These are phyloP conservation scores for Apophysomyces sp. DNA, from an alignment of 371 early-diverging fungal genomes.

Conservation along the genomic window DNA sequence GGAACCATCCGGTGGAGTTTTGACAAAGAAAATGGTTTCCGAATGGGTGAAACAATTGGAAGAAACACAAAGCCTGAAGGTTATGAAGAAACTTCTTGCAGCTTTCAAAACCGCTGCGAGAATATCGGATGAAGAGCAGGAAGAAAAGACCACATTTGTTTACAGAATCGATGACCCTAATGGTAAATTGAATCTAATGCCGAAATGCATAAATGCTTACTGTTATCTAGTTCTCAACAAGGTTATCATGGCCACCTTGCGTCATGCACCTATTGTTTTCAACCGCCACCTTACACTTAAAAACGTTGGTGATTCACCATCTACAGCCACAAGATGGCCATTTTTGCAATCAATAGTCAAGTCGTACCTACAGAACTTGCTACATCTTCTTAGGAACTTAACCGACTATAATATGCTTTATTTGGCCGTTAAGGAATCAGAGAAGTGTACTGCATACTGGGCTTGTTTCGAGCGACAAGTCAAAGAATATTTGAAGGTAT, in stretches of 20 bases:
- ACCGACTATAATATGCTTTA: slow-evolving; percentile 82
- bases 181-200: slow-evolving; percentile 20
- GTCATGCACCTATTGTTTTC: slow-evolving; percentile 56
- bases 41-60: slow-evolving; percentile 70
- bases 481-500: slow-evolving; percentile 78
- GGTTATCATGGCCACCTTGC: slow-evolving; percentile 65
- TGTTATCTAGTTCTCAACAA: slow-evolving; percentile 70
- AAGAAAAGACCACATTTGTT: slow-evolving; percentile 40
- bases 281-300: slow-evolving; percentile 55
- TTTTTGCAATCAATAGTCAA: slow-evolving; percentile 73
- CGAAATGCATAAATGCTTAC: neutral
- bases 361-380: slow-evolving; percentile 70
- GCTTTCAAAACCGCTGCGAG: slow-evolving; percentile 86
- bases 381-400: slow-evolving; percentile 72
- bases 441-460: slow-evolving; percentile 72
- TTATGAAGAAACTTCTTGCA: slow-evolving; percentile 66
- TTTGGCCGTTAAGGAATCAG: slow-evolving; percentile 78
- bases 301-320: slow-evolving; percentile 42
- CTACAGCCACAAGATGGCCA: slow-evolving; percentile 65
- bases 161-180: slow-evolving; percentile 71
- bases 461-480: slow-evolving; percentile 78
- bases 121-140: slow-evolving; percentile 69
- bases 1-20: slow-evolving; percentile 18
- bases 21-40: slow-evolving; percentile 71
- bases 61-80: slow-evolving; percentile 27